Conservation (phyloP, 2,329 filamentous ascomycete genomes). For the Talaromyces verruculosus region DNA sequence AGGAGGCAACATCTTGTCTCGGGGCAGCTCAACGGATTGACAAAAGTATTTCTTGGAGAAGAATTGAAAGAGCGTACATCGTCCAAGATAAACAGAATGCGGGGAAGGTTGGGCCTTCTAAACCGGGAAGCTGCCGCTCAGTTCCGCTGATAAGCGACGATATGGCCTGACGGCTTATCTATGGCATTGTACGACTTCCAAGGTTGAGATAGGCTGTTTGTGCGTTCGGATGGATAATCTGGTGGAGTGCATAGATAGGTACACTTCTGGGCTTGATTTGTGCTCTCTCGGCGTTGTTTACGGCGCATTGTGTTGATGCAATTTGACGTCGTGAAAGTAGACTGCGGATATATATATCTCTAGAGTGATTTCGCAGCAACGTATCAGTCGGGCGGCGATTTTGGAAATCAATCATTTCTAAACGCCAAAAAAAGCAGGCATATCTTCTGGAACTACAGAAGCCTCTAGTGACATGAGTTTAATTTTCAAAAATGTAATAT, state of each 20-base stretch:
- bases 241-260: neutral
- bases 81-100: neutral
- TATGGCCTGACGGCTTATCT: neutral
- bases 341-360: neutral
- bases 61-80: neutral
- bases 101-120: neutral
- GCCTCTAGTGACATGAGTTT: too few relatives aligned
- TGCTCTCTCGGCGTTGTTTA: neutral
- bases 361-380: neutral
- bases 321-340: too few relatives aligned
- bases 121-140: neutral
- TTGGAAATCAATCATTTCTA: neutral
- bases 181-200: neutral
- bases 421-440: neutral
- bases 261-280: neutral
- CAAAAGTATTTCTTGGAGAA: neutral
- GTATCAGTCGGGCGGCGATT: neutral
- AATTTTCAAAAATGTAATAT: neutral
- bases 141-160: conserved; percentile 19
- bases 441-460: neutral
- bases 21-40: neutral
- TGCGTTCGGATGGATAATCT: neutral
- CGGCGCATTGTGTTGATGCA: neutral
- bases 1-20: conserved; percentile 50
- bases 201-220: neutral